Conservation (phyloP, 2,329 filamentous ascomycete species). For the Aspergillus fumigatiaffinis region DNA sequence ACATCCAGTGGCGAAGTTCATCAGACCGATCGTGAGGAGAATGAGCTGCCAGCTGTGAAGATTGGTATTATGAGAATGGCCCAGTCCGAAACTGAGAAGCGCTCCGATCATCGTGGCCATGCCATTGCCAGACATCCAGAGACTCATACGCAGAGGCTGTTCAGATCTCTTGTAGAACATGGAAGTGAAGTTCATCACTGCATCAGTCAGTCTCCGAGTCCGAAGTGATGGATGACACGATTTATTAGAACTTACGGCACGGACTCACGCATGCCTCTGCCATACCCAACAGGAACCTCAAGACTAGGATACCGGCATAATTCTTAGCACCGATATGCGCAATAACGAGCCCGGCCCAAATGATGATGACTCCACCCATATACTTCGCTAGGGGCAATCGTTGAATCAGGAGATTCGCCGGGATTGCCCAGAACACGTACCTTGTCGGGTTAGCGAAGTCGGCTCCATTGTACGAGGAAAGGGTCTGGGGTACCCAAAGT, state of each 20-base stretch:
- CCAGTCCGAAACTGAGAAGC: slow-evolving; percentile 34
- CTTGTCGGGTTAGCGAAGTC: background rate
- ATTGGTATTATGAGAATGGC: slow-evolving; percentile 26
- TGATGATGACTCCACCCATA: slow-evolving; percentile 37
- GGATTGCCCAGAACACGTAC: slow-evolving; percentile 32
- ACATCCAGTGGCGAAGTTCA: slow-evolving; percentile 44
- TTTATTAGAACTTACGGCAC: slow-evolving; percentile 18
- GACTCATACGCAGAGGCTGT: slow-evolving; percentile 32
- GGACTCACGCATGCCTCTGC: slow-evolving; percentile 35
- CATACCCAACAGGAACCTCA: slow-evolving; percentile 47
- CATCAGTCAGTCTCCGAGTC: slow-evolving; percentile 1
- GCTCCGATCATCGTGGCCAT: slow-evolving; percentile 36
- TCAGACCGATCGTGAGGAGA: slow-evolving; percentile 38
- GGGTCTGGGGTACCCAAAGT: slow-evolving; percentile 40
- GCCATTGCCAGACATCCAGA: slow-evolving; percentile 37
- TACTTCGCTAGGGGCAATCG: slow-evolving; percentile 42
- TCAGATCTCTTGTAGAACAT: slow-evolving; percentile 39
- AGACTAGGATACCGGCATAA: slow-evolving; percentile 42
- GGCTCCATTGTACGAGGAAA: background rate
- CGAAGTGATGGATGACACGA: background rate
- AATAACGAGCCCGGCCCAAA: slow-evolving; percentile 42
- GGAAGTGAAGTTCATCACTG: slow-evolving; percentile 33
- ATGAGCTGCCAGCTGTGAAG: slow-evolving; percentile 39
- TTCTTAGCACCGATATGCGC: slow-evolving; percentile 37
- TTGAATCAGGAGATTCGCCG: slow-evolving; percentile 41